Conservation (phyloP, 2,329 filamentous ascomycete genomes). For the Cytospora mali region DNA sequence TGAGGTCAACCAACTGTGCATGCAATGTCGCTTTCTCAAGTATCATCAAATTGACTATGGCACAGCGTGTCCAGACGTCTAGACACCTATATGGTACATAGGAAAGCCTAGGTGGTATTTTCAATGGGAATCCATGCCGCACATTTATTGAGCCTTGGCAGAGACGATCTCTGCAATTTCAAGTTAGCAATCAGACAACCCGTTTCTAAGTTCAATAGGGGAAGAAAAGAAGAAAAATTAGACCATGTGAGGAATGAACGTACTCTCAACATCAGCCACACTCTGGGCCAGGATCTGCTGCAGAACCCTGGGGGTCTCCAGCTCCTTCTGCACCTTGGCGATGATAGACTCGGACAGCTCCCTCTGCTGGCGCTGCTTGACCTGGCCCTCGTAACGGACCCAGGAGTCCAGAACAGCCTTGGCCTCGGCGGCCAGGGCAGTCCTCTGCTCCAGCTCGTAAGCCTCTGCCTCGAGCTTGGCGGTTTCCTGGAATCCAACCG, state of each 20-base stretch:
- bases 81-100: slow-evolving; percentile 57
- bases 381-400: slow-evolving; percentile 98
- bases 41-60: slow-evolving; percentile 57
- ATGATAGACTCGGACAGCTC: slow-evolving; percentile 93
- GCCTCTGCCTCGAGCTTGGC: slow-evolving; percentile 93
- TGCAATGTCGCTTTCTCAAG: slow-evolving; percentile 2
- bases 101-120: slow-evolving; percentile 45
- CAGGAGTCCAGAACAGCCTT: slow-evolving; percentile 96
- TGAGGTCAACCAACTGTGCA: background rate
- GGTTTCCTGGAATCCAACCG: slow-evolving; percentile 71
- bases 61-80: slow-evolving; percentile 57
- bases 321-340: slow-evolving; percentile 97
- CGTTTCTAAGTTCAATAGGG: background rate
- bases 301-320: slow-evolving; percentile 95
- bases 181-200: slow-evolving; percentile 38
- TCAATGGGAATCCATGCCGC: slow-evolving; percentile 29
- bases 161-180: slow-evolving; percentile 58
- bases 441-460: slow-evolving; percentile 96
- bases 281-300: slow-evolving; percentile 99
- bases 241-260: slow-evolving; percentile 31
- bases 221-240: no score
- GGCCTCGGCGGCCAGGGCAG: slow-evolving; percentile 86
- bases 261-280: slow-evolving; percentile 94
- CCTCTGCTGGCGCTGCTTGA: slow-evolving; percentile 97
- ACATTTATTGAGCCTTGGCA: slow-evolving; percentile 64